Evolutionary conservation across 345 rosid genomes (phyloP), one percentile per base, ranked within the genome.

Genomic region (Cardamine resedifolia): DNA sequence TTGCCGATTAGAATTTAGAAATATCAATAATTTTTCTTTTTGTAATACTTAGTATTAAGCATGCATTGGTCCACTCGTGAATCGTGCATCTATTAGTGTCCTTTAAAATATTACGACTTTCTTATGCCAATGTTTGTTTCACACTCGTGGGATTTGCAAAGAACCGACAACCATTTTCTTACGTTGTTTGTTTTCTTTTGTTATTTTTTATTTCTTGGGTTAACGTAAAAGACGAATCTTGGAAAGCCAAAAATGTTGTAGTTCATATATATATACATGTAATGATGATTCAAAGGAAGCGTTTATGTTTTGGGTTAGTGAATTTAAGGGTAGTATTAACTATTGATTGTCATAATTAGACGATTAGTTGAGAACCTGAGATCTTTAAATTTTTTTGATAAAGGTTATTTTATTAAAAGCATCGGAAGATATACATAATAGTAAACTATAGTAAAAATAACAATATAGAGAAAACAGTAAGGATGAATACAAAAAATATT

Each of bases 11-110:
- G 2, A 20, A 12, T 20, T 59, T 4, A 59, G 2, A 21, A 14
- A 14, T 7, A 38, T n/a, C 18, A n/a, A n/a, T 43, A 7, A 1
- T 14, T 14, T 39, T 9, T 43, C n/a, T 43, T 6, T 15, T 14
- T 41, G 45, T 0, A 4, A 4, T 14, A 3, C 11, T 9, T 36
- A 11, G 44, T 39, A 12, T 71, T 62, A 62, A 72, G 45, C 47
- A 72, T 62, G 70, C 76, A 72, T 62, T 72, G 76, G 76, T 72
- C 76, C 76, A 72, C 69, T 51, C 63, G 69, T 52, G 55, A n/a
- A 41, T 72, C 69, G 69, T 62, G 69, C 33, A 11, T 63, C 16
- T 41, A 39, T 16, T 19, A 38, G 10, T 60, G 60, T 71, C 60
- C 28, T 18, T 60, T 50, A 27, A 71, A 71, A 51, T 62, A 52